phyloP scores from a whole-genome alignment of 1,284 basidiomycete species.

The Ceratobasidium sp. region DNA sequence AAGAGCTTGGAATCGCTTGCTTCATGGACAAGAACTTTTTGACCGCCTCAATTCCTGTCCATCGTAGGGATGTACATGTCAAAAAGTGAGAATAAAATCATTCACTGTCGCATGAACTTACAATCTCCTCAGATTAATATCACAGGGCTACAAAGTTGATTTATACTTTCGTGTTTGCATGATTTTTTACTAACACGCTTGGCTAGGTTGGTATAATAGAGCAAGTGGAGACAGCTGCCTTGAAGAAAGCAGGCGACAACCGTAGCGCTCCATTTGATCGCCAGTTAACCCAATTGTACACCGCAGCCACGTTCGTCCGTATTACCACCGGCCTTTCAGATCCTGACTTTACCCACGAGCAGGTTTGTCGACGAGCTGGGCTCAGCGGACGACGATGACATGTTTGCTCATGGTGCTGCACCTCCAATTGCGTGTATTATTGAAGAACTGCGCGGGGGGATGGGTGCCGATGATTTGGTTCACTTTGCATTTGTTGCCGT shows the following conservation, averaged over 20 bases:
- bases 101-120: neutral
- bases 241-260: conserved; percentile 90
- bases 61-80: conserved; percentile 83
- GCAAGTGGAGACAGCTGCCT: conserved; percentile 93
- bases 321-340: neutral
- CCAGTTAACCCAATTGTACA: conserved; percentile 82
- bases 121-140: too few relatives aligned
- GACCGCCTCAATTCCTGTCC: conserved; percentile 82
- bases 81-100: conserved; percentile 69
- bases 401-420: conserved; percentile 51
- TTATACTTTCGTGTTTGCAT: conserved; percentile 43
- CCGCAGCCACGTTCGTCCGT: conserved; percentile 80
- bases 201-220: conserved; percentile 82
- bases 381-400: conserved; percentile 69
- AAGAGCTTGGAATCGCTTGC: conserved; percentile 82
- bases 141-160: conserved; percentile 64
- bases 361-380: conserved; percentile 78
- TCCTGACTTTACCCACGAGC: conserved; percentile 14
- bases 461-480: conserved; percentile 63
- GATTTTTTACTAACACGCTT: neutral
- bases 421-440: conserved; percentile 75
- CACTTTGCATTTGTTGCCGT: conserved; percentile 65
- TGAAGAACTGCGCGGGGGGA: conserved; percentile 64
- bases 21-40: conserved; percentile 81
- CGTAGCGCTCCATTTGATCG: conserved; percentile 83